Evolutionary conservation across 495 filamentous ascomycete species (phyloP).

Genomic region (Thozetella sp.): DNA sequence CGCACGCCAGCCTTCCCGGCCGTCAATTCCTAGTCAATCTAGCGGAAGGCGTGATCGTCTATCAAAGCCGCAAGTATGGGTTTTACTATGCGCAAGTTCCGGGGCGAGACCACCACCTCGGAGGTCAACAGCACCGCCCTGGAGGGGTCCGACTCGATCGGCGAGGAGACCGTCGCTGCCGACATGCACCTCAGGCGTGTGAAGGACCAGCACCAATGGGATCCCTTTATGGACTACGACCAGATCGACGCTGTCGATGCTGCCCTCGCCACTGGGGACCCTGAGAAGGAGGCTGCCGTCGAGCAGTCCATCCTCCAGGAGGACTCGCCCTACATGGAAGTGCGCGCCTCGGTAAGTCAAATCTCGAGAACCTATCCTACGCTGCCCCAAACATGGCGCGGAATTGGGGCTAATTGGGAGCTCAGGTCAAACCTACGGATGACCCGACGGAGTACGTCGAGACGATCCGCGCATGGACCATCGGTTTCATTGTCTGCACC

Average conservation of each 20-base stretch:
- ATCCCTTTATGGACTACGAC: conserved; percentile 68
- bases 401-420: too few relatives aligned
- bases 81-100: too few relatives aligned
- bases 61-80: too few relatives aligned
- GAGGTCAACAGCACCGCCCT: conserved; percentile 28
- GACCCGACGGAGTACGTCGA: too few relatives aligned
- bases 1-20: too few relatives aligned
- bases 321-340: conserved; percentile 74
- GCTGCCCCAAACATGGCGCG: too few relatives aligned
- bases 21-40: too few relatives aligned
- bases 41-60: too few relatives aligned
- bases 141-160: conserved; percentile 21
- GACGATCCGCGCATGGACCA: conserved; percentile 72
- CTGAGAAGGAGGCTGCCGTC: conserved; percentile 52
- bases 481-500: conserved; percentile 65
- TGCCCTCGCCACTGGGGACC: conserved; percentile 55
- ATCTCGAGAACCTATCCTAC: conserved; percentile 69
- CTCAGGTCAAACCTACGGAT: too few relatives aligned
- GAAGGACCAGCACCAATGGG: conserved; percentile 65
- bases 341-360: conserved; percentile 60
- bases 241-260: conserved; percentile 62
- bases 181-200: conserved; percentile 43
- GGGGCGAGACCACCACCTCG: too few relatives aligned
- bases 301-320: conserved; percentile 61
- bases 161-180: too few relatives aligned